phyloP scores from a whole-genome alignment of 129 eudicot genomes.

The Flaveria bidentis region DNA sequence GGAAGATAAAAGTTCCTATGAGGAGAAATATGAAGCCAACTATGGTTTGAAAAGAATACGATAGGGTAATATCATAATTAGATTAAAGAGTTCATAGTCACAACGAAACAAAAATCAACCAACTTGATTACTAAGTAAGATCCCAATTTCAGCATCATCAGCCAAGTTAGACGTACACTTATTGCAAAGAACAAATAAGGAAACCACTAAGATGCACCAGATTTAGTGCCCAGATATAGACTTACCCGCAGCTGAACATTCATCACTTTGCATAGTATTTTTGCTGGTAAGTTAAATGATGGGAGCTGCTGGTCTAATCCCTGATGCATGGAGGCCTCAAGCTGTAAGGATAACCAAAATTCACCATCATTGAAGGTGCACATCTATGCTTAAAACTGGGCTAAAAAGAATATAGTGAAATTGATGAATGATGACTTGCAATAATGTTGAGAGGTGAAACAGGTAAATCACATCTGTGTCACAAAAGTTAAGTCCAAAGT shows the following conservation, averaged over 20 bases:
- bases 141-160: background rate
- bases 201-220: slow-evolving; percentile 3
- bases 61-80: background rate
- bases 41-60: background rate
- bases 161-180: slow-evolving; percentile 7
- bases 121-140: slow-evolving; percentile 9
- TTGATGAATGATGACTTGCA: slow-evolving; percentile 10
- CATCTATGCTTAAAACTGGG: slow-evolving; percentile 12
- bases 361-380: slow-evolving; percentile 4
- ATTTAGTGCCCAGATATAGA: slow-evolving; percentile 6
- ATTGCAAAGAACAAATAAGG: background rate
- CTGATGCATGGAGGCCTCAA: slow-evolving; percentile 96
- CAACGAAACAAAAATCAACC: background rate
- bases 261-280: slow-evolving; percentile 89
- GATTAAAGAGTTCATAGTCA: background rate
- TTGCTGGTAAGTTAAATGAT: slow-evolving; percentile 75
- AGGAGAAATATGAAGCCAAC: background rate
- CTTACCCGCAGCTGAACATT: slow-evolving; percentile 81
- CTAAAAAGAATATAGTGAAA: background rate
- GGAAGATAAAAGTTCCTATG: background rate
- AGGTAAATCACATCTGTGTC: background rate
- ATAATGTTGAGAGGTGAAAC: background rate
- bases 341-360: slow-evolving; percentile 53
- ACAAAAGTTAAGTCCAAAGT: background rate
- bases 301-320: slow-evolving; percentile 88